Percentiles rank a stretch among this genome's conserved stretches.
phyloP scores from a whole-genome alignment of 83 land plant species.

The Thuja plicata region DNA sequence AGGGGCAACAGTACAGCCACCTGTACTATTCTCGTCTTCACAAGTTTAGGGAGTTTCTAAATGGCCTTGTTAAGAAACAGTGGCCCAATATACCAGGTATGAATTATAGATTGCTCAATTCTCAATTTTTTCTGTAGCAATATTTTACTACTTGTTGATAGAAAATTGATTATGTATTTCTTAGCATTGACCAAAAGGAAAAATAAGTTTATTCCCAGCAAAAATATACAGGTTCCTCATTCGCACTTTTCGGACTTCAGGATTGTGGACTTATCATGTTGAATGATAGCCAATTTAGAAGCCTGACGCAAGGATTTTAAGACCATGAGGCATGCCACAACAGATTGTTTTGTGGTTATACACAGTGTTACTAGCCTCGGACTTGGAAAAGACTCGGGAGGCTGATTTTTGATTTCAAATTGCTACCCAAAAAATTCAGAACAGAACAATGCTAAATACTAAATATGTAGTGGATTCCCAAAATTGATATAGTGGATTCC shows the following conservation, averaged over 20 bases:
- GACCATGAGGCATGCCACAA: background rate
- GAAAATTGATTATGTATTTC: background rate
- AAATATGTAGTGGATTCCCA: no score
- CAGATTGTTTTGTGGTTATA: background rate
- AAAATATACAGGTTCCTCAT: background rate
- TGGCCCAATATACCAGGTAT: slow-evolving; percentile 84
- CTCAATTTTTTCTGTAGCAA: background rate
- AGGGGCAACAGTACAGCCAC: slow-evolving; percentile 98
- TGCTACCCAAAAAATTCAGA: no score
- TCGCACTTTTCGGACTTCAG: background rate
- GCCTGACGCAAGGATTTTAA: background rate
- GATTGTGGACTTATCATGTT: background rate
- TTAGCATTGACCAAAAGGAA: background rate
- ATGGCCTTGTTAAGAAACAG: slow-evolving; percentile 50
- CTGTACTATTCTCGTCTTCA: slow-evolving; percentile 88
- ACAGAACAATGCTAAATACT: no score
- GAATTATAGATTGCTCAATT: background rate
- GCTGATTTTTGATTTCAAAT: no score
- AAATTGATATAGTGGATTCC: no score
- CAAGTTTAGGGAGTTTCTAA: slow-evolving; percentile 52
- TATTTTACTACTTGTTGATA: background rate
- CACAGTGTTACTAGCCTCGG: no score
- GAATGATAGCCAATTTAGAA: background rate
- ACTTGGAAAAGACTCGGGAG: no score
- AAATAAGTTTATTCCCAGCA: background rate